A percentile compares a stretch with the other conserved stretches of the same genome.
Conservation (phyloP, 1,284 basidiomycete genomes). For the Earliella scabrosa region DNA sequence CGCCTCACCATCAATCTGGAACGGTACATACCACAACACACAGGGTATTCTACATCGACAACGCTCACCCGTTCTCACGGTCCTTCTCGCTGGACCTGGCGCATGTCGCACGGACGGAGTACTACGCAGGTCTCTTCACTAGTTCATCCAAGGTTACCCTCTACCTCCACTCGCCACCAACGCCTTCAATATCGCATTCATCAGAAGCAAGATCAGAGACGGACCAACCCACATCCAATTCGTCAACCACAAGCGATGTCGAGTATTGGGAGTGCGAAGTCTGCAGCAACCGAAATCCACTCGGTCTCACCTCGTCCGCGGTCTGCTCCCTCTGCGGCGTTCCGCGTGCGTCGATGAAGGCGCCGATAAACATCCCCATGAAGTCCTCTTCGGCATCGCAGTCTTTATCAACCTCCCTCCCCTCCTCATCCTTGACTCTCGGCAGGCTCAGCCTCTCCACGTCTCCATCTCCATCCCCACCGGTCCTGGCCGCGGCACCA, state of each 20-base stretch:
- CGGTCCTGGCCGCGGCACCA: conserved; percentile 13
- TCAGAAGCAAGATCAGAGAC: neutral
- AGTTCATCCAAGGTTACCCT: conserved; percentile 92
- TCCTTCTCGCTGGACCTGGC: conserved; percentile 73
- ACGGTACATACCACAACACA: conserved; percentile 82
- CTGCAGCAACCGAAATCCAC: conserved; percentile 81
- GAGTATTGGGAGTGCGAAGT: conserved; percentile 86
- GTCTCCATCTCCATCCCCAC: conserved; percentile 26
- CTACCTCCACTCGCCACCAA: conserved; percentile 48
- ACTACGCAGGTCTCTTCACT: conserved; percentile 91
- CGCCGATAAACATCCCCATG: conserved; percentile 25
- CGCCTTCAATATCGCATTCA: neutral
- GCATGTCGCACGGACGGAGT: conserved; percentile 79
- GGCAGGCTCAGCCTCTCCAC: conserved; percentile 29
- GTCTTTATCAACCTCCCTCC: conserved; percentile 39
- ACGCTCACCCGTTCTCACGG: conserved; percentile 46
- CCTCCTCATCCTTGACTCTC: conserved; percentile 35
- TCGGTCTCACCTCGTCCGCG: conserved; percentile 63
- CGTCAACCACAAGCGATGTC: conserved; percentile 32
- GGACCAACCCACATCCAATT: neutral
- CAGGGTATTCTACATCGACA: conserved; percentile 82
- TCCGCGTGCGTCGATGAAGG: conserved; percentile 47
- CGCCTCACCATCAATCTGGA: conserved; percentile 73
- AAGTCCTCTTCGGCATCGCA: conserved; percentile 34
- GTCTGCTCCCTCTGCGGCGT: conserved; percentile 80